A percentile compares a stretch with the other conserved stretches of the same genome.
These are phyloP conservation scores for Saksenaea oblongispora DNA, from an alignment of 371 early-diverging fungal species.

Conservation along the genomic window DNA sequence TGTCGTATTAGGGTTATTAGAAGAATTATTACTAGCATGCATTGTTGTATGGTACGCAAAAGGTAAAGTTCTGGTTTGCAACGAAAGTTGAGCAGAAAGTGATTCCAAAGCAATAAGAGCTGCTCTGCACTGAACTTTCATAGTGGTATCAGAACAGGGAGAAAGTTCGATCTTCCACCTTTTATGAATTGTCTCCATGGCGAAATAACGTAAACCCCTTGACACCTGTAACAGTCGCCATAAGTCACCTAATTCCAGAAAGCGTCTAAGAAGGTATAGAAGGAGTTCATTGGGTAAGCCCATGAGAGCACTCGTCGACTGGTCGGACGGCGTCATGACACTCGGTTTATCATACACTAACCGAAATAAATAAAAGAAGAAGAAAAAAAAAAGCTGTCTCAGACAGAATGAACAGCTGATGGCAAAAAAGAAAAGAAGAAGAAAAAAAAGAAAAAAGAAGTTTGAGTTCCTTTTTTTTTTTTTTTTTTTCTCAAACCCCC, in stretches of 20 bases:
- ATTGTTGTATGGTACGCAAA: conserved; percentile 6
- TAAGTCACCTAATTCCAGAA: conserved; percentile 36
- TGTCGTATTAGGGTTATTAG: neutral
- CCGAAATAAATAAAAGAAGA: neutral
- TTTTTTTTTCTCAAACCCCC: neutral
- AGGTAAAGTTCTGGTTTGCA: conserved; percentile 14
- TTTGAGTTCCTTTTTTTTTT: neutral
- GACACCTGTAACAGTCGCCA: conserved; percentile 40
- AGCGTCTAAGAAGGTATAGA: conserved; percentile 35
- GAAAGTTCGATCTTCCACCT: conserved; percentile 42
- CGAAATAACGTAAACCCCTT: conserved; percentile 27
- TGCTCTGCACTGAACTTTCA: conserved; percentile 44
- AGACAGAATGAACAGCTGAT: conserved; percentile 2
- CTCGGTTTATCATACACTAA: neutral
- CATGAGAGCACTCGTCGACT: conserved; percentile 16
- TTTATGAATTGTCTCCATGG: conserved; percentile 33
- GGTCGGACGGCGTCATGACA: neutral
- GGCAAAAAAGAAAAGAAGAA: conserved; percentile 1
- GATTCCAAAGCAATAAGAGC: conserved; percentile 40
- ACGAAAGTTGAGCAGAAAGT: conserved; percentile 27
- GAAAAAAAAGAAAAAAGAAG: neutral
- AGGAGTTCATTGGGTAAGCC: conserved; percentile 43
- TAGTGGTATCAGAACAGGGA: conserved; percentile 20
- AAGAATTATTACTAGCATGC: neutral
- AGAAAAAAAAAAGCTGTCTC: neutral